phyloP scores from a whole-genome alignment of 257 asterid species.

The Gardenia jasminoides region DNA sequence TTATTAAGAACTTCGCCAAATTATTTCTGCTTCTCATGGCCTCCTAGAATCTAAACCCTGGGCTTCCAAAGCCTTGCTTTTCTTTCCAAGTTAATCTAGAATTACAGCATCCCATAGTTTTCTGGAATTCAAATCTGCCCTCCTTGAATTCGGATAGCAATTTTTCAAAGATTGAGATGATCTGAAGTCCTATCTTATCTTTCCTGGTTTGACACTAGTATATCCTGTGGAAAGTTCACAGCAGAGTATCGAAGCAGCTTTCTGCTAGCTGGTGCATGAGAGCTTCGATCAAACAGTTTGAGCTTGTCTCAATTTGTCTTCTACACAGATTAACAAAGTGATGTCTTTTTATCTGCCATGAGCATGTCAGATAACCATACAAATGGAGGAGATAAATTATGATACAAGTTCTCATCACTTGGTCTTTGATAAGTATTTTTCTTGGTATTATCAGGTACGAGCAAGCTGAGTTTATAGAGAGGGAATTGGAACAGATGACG shows the following conservation, averaged over 20 bases:
- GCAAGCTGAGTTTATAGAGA: slow-evolving; percentile 81
- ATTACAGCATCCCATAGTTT: background rate
- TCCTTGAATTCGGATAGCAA: background rate
- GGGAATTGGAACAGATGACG: slow-evolving; percentile 82
- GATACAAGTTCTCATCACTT: background rate
- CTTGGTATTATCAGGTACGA: slow-evolving; percentile 62
- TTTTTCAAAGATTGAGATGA: background rate
- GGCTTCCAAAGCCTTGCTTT: background rate
- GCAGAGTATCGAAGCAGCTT: background rate
- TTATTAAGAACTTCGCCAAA: background rate
- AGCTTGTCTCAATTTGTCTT: background rate
- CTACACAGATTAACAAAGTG: background rate
- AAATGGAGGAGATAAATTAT: background rate
- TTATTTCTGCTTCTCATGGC: background rate
- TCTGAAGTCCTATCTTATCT: background rate
- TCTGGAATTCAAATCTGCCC: background rate
- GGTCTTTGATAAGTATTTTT: background rate
- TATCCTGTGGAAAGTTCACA: background rate
- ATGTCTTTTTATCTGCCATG: background rate
- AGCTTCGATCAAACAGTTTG: background rate
- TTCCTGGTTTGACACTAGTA: background rate
- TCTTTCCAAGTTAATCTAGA: background rate
- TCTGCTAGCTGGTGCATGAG: background rate
- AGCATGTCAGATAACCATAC: background rate
- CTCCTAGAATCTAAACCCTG: background rate